phyloP scores from a whole-genome alignment of 2,329 filamentous ascomycete species.

The Daldinia eschscholtzii region DNA sequence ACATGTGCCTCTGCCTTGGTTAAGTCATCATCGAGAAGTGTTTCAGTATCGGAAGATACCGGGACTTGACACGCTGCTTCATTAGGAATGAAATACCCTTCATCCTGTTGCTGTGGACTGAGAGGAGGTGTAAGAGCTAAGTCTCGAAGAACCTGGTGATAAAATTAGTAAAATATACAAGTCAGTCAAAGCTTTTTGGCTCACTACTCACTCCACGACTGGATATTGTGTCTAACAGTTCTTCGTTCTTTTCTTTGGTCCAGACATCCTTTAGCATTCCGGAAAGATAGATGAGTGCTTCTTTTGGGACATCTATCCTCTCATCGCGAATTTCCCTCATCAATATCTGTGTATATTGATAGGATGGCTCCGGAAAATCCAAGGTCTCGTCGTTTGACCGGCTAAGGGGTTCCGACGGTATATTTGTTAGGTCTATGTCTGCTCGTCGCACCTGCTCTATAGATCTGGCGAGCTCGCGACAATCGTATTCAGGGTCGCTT shows the following conservation, averaged over 20 bases:
- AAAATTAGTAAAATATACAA: constrained; percentile 14
- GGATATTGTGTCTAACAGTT: constrained; percentile 28
- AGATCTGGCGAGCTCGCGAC: constrained; percentile 38
- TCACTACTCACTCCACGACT: constrained; percentile 30
- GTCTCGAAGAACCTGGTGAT: constrained; percentile 37
- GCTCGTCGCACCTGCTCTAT: constrained; percentile 37
- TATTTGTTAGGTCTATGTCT: constrained; percentile 32
- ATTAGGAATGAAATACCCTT: constrained; percentile 46
- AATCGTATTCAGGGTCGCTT: constrained; percentile 50
- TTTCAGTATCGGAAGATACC: constrained; percentile 46
- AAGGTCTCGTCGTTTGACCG: constrained; percentile 45
- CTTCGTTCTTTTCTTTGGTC: constrained; percentile 30
- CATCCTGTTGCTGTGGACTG: constrained; percentile 34
- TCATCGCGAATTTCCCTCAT: constrained; percentile 32
- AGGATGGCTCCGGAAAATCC: constrained; percentile 42
- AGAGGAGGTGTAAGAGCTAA: constrained; percentile 50
- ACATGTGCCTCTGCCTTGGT: constrained; percentile 42
- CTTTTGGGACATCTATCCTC: constrained; percentile 45
- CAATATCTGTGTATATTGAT: constrained; percentile 34
- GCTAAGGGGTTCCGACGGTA: constrained; percentile 49
- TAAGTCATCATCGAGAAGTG: constrained; percentile 49
- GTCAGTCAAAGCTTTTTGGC: not conserved
- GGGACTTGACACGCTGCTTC: constrained; percentile 46
- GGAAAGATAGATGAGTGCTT: constrained; percentile 41
- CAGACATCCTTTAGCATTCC: constrained; percentile 37